Base-by-base conservation (phyloP, 2,329 filamentous ascomycete genomes). In the Chalaropsis thielavioides region DNA sequence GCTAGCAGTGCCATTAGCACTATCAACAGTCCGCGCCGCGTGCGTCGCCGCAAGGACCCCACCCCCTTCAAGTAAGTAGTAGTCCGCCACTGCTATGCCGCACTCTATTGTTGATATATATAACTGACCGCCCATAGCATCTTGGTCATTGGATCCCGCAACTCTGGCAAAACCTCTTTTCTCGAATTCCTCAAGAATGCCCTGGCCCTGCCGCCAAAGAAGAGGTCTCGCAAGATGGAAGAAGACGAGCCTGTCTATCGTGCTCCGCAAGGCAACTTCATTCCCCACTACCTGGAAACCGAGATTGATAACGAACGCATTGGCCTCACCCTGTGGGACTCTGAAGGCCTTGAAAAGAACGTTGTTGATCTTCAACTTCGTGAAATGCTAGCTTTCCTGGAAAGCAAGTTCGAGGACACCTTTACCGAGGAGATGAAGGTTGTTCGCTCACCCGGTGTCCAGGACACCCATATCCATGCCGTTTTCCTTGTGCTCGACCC, bases 361-460 rank as follows among this genome's bases (percentile, higher is more conserved):
- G 84, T 97, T 43, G 91, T 96, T 62, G 94, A 97, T 74, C 83
- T 97, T 69, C 94, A 99, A 75, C 80, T 99, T 69, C 85, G 92
- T 68, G 90, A 95, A 73, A 92, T 97, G 79, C 87, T 88, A 41
- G 82, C 87, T 8, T 99, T 99, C 77, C 79, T 99, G 67, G 94
- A 99, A 79, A 92, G 88, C 79, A 97, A 97, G 75, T 99, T 99
- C 70, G 92, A 99, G 74, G 94, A 99, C 72, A 97, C 94, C 0
- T 95, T 99, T 73, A 85, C 85, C 61, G 94, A 99, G 76, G 94
- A 99, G 78, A 95, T 95, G 82, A 97, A 96, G 79, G 92, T 99
- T 59, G 81, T 96, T 68, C 88, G 94, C 71, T 91, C 92, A 63
- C 92, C 94, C 31, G 92, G 92, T 65, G 88, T 90, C 69, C 89